Evolutionary conservation across 1,139 yeast species (phyloP), one percentile per base, ranked within the genome.

Genomic region (Hyphopichia fennica): DNA sequence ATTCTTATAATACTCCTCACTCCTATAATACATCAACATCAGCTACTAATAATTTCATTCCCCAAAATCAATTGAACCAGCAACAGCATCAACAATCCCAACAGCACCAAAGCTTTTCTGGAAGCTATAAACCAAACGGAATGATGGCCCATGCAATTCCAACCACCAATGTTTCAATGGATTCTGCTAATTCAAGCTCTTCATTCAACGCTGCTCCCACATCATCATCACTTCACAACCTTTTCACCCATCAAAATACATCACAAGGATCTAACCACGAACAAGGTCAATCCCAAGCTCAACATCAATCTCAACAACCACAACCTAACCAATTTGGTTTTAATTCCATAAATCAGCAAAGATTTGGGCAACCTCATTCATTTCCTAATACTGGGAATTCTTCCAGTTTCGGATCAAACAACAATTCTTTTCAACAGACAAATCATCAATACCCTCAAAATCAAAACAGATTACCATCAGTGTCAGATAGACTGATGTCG

Each of bases 141-240:
- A 48, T 53, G 51, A 50, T 49, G 39, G 62, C 69, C 37, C 69
- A 65, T 39, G 72, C 75, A 2, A 67, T 68, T 9, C 77, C 82
- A 16, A 77, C 82, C 8, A 77, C 38, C 16, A 71, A 65, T 45
- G 57, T 75, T 15, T 65, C 75, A 8, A 71, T 67, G 54, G 81
- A 74, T 48, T 60, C 67, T 17, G 77, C 75, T n/a, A 66, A 64
- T 45, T 60, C 71, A 16, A 37, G 23, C 11, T 38, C 44, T 10
- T 38, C 50, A 10, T 35, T 37, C 23, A 38, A 36, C 32, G 37
- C 28, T 16, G 20, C 19, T 2, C 34, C 39, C 10, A 31, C 40
- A 17, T 17, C 43, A 15, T 38, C 40, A 15, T 37, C 39, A 13
- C 23, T 33, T 34, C 43, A 36, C 7, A 38, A 33, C 27, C n/a